Evolutionary conservation across 2,329 filamentous ascomycete species (phyloP), one percentile per base, ranked within the genome.

Genomic region (Aureobasidium zeae): DNA sequence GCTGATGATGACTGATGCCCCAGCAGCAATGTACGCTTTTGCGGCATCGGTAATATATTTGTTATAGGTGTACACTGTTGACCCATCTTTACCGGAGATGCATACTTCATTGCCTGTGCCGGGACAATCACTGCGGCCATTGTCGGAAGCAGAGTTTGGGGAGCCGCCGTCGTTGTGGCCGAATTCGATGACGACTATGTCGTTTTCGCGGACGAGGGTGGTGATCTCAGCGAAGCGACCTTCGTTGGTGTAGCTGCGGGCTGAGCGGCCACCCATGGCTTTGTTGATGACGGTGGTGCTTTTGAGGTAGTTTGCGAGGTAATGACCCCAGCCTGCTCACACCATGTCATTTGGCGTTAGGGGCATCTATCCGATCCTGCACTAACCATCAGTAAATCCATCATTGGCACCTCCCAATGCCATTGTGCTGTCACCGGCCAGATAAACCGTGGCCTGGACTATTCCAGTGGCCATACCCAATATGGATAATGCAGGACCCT

Each of bases 141-240:
- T 81, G 57, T 83, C 79, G 10, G 60, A 70, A 1, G 58, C 59
- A n/a, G n/a, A n/a, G n/a, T n/a, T n/a, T n/a, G n/a, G n/a, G 0
- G 70, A 70, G 2, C 79, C 77, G 16, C 78, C 80, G 51, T 84
- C 81, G 53, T 85, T 85, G 65, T 84, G 80, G 0, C 81, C 80
- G 53, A 84, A 82, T 53, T 83, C 79, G 42, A 84, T 81, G 42
- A 83, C 66, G 1, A 83, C 78, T 59, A 75, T 79, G 59, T 84
- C 80, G 22, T 76, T 77, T 1, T 66, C 45, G 54, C 71, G 51
- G 17, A 83, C 65, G 2, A 66, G 54, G 22, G 67, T 60, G 34
- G 72, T 70, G 41, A 84, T 72, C 0, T 66, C 67, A 12, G 68
- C 60, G 63, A 84, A 85, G 11, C 76, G 75, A 7, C 74, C 76